Base-by-base conservation (phyloP, 371 early-diverging fungal genomes). In the Mortierella sp. region DNA sequence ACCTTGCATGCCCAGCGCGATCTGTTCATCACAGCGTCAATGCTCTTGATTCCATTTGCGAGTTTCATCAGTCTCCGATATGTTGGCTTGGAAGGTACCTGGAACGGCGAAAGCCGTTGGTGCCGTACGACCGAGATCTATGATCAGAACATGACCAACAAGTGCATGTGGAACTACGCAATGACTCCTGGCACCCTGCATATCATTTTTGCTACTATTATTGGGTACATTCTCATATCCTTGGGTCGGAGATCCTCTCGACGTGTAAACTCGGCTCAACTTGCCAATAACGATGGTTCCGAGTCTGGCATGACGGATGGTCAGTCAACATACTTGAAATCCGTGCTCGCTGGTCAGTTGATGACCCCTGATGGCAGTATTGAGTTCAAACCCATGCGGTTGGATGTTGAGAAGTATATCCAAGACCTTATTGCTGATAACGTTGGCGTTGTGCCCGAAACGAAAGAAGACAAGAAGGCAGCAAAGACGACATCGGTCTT, bases 111-210 rank as follows among this genome's bases (percentile, higher is more conserved):
- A 35, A 22, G 28, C 8, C 55, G 37, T 12, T 77, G 77, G 77
- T 77, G 77, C 40, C 26, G 64, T 9, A 77, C 77, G 4, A 71
- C 72, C 12, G 16, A 3, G 11, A 64, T 59, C 0, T 1, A 6
- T 18, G 68, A 77, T 40, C 77, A 77, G 12, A 62, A 66, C 32
- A 66, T 62, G 72, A 77, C 77, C 26, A 71, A 77, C 57, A 63
- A 52, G 16, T 77, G 77, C 28, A 30, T 77, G 65, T 77, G 77
- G 77, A 16, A 68, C 1, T 77, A 77, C 35, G n/a, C 77, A 16
- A n/a, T 77, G 37, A 1, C 72, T 16, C 77, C 77, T 5, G 72
- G 72, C 0, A 3, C 72, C 18, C 16, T 77, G 3, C 77, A 77
- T 45, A 35, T 72, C 8, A 20, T 65, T 0, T 32, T 47, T 1